Conservation (phyloP, 2,329 filamentous ascomycete species). For the Mollisiaceae sp. region DNA sequence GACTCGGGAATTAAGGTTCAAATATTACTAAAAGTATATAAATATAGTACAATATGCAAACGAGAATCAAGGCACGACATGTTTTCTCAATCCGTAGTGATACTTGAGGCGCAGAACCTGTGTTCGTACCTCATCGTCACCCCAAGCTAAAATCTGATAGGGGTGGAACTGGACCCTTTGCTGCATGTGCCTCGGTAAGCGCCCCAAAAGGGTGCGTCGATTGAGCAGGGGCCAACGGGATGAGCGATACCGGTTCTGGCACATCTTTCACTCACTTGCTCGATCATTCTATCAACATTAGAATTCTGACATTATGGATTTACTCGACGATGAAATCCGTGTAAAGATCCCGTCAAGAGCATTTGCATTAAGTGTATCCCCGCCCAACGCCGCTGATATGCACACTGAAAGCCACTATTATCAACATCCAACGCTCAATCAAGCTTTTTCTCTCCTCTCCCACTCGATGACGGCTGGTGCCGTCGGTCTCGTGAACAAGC, state of each 20-base stretch:
- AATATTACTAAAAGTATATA: background rate
- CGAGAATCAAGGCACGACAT: background rate
- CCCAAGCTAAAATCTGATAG: constrained; percentile 5
- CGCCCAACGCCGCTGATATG: constrained; percentile 28
- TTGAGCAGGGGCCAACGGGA: background rate
- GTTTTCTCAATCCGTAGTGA: background rate
- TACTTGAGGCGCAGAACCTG: background rate
- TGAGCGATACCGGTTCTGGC: background rate
- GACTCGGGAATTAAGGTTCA: background rate
- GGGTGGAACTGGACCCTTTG: background rate
- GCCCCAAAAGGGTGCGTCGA: background rate
- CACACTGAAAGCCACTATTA: constrained; percentile 19
- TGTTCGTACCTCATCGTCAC: background rate
- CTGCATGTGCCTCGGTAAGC: constrained; percentile 3
- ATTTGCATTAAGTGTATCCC: constrained; percentile 9
- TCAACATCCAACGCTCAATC: constrained; percentile 1
- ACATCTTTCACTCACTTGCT: background rate
- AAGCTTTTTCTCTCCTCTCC: constrained; percentile 65
- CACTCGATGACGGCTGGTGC: constrained; percentile 75
- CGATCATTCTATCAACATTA: background rate
- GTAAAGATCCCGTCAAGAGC: background rate
- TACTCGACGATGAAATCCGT: background rate
- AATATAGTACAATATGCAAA: background rate
- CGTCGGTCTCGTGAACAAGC: constrained; percentile 75
- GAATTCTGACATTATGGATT: background rate